Conservation (phyloP, 2,329 filamentous ascomycete genomes). For the Trichophyton verrucosum region DNA sequence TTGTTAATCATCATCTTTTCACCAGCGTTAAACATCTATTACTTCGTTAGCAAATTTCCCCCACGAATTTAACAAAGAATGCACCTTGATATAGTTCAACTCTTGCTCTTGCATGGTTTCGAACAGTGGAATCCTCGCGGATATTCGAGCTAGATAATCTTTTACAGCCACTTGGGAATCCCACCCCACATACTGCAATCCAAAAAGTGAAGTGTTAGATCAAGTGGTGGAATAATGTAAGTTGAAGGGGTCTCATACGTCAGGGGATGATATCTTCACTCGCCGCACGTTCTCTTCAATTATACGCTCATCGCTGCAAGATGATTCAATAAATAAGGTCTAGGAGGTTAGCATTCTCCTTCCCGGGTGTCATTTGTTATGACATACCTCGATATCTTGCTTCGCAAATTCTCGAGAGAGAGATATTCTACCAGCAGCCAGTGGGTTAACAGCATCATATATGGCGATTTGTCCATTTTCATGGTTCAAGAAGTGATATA, state of each 20-base stretch:
- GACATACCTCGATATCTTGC: slow-evolving; percentile 70
- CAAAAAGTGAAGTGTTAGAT: slow-evolving; percentile 1
- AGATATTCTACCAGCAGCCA: slow-evolving; percentile 65
- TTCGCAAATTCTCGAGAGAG: slow-evolving; percentile 96
- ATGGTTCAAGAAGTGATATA: slow-evolving; percentile 89
- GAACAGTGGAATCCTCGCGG: slow-evolving; percentile 85
- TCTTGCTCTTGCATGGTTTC: slow-evolving; percentile 93
- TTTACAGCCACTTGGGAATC: slow-evolving; percentile 81
- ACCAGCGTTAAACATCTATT: slow-evolving; percentile 86
- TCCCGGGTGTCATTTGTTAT: neutral
- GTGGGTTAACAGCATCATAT: slow-evolving; percentile 94
- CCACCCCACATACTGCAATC: slow-evolving; percentile 68
- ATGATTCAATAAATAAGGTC: slow-evolving; percentile 94
- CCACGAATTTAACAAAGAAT: neutral
- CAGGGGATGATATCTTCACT: slow-evolving; percentile 94
- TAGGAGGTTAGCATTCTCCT: slow-evolving; percentile 28
- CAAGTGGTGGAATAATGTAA: neutral
- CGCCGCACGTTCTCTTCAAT: slow-evolving; percentile 93
- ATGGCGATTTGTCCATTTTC: slow-evolving; percentile 98
- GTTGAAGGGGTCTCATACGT: slow-evolving; percentile 46
- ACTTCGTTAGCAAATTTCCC: neutral
- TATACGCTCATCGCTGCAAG: slow-evolving; percentile 83
- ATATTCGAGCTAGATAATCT: slow-evolving; percentile 80
- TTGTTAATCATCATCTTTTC: slow-evolving; percentile 93
- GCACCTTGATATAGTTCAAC: slow-evolving; percentile 80